Percentiles rank a stretch among this genome's conserved stretches.
Evolutionary conservation across 257 asterid species (phyloP).

Genomic region (Misopates orontium): DNA sequence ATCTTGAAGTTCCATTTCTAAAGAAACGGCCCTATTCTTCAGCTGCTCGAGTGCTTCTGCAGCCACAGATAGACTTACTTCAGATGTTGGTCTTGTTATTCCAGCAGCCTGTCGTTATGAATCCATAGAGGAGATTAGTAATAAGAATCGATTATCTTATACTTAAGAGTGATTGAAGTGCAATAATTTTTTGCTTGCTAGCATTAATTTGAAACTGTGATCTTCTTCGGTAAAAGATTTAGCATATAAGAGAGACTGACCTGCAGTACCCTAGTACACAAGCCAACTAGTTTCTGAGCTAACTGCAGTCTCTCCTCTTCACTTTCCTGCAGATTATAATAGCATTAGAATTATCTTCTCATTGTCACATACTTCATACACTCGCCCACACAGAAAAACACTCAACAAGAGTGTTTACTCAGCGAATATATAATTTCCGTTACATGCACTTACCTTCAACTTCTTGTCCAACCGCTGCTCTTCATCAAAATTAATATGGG

Average conservation of each 20-base stretch:
- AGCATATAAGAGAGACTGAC: conserved; percentile 37
- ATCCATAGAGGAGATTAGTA: conserved; percentile 13
- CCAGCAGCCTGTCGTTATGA: conserved; percentile 75
- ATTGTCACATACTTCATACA: not conserved
- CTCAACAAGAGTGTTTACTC: not conserved
- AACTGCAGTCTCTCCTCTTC: conserved; percentile 87
- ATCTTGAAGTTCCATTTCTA: conserved; percentile 78
- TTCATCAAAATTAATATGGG: conserved; percentile 69
- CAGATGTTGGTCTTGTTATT: conserved; percentile 56
- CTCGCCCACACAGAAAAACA: not conserved
- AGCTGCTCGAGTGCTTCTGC: conserved; percentile 85
- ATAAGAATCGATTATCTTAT: not conserved
- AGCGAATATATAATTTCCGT: not conserved
- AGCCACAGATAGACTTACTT: conserved; percentile 58
- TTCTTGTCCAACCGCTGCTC: conserved; percentile 61
- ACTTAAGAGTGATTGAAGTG: not conserved
- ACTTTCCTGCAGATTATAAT: conserved; percentile 53
- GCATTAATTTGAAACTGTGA: not conserved
- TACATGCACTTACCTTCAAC: conserved; percentile 60
- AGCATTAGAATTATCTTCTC: conserved; percentile 9
- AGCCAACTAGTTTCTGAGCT: conserved; percentile 82
- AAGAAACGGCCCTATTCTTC: conserved; percentile 44
- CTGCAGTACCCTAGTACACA: conserved; percentile 76
- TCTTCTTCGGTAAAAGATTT: not conserved
- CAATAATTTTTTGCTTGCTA: not conserved